Evolutionary conservation across 2,329 filamentous ascomycete species (phyloP), one percentile per base, ranked within the genome.

Genomic region (Arthrobotrys entomopaga): DNA sequence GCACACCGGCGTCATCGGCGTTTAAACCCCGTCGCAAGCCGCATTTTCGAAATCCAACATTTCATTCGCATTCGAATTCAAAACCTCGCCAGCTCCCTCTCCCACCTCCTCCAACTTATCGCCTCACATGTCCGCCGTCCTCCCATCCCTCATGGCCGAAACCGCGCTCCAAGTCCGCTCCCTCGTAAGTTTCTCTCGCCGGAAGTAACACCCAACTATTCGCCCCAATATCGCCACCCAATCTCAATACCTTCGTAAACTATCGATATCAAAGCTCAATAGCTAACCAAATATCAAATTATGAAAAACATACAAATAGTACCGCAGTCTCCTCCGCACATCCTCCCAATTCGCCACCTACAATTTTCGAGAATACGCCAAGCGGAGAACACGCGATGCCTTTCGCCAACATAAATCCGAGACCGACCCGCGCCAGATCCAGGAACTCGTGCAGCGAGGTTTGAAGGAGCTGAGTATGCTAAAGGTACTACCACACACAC

Each of bases 301-400:
- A n/a, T 38, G 26, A 10, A 20, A 4, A 67, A 20, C 52, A 7
- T 50, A 29, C 43, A 40, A 43, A 61, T 26, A 97, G 93, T 98
- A 97, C 83, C 93, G 95, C 78, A 94, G 94, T 80, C 85, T 99
- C 79, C 85, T 98, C 79, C 91, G 93, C 79, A 91, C 95, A 82
- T 89, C 92, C 76, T 86, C 87, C 76, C 91, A 97, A 80, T 98
- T 99, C 82, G 88, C 92, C 76, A 88, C 91, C 78, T 99, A 98
- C 85, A 99, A 98, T 84, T 99, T 97, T 86, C 89, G 95, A 83
- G 94, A 97, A 82, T 99, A 99, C 83, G 93, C 95, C 63, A 91
- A 89, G 83, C 90, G 95, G 80, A 88, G 94, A 82, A 97, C 95
- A 81, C 87, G 87, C 81, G 95, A 98, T 84, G 90, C 92, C 3